Conservation (phyloP, 306 rosid genomes). For the Hippophae gyantsensis region DNA sequence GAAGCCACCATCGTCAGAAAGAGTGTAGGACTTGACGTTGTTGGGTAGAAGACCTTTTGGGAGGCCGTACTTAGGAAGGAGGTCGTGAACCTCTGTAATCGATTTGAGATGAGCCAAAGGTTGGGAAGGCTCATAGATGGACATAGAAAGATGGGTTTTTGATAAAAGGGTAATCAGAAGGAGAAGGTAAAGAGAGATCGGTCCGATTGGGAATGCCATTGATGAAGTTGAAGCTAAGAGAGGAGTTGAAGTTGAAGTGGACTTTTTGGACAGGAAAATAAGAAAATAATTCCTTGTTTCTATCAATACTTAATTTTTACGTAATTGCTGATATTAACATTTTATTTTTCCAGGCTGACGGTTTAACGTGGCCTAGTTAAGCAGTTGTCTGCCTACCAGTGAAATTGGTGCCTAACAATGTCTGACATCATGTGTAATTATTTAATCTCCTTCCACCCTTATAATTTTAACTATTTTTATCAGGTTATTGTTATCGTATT, state of each 20-base stretch:
- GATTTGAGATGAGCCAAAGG: conserved; percentile 2
- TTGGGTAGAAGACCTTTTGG: conserved; percentile 68
- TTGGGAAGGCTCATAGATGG: not conserved
- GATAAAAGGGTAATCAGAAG: conserved; percentile 17
- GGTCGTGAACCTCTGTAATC: conserved; percentile 45
- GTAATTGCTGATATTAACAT: no score
- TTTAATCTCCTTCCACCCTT: no score
- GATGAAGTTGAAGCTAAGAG: conserved; percentile 3
- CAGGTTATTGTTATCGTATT: no score
- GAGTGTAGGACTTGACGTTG: conserved; percentile 50
- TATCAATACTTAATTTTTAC: no score
- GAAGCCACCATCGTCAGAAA: conserved; percentile 44
- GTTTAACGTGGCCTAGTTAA: no score
- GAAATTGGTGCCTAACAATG: no score
- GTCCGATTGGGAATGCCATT: conserved; percentile 24
- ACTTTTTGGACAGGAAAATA: no score
- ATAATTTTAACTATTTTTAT: no score
- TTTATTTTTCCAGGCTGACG: no score
- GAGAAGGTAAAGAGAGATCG: conserved; percentile 15
- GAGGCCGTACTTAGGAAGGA: conserved; percentile 53
- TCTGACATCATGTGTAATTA: no score
- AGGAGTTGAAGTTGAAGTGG: not conserved
- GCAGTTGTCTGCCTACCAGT: no score
- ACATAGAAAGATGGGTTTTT: conserved; percentile 10
- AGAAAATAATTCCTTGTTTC: no score